These are phyloP conservation scores for Linum lewisii DNA, from an alignment of 345 rosid species.

Conservation along the genomic window DNA sequence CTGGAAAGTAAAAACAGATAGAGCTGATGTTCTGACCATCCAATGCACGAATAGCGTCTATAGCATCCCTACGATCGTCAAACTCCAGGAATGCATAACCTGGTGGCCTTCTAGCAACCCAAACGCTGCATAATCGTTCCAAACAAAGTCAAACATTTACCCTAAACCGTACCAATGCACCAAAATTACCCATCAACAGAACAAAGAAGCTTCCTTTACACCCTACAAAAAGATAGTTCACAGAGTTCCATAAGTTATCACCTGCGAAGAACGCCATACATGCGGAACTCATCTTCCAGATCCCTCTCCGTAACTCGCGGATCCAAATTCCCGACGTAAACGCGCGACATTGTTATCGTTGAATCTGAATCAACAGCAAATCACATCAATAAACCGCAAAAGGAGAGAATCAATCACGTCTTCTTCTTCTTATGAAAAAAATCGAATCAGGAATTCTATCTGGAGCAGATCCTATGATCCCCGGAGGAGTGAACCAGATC, in stretches of 20 bases:
- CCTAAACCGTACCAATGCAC: no score
- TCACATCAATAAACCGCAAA: no score
- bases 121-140: constrained; percentile 44
- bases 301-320: background rate
- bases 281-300: constrained; percentile 4
- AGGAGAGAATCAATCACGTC: no score
- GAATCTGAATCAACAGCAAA: constrained; percentile 15
- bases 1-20: background rate
- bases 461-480: no score
- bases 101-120: constrained; percentile 93
- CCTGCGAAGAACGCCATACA: background rate
- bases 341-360: constrained; percentile 2
- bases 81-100: constrained; percentile 87
- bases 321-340: constrained; percentile 4
- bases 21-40: constrained; percentile 36
- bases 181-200: no score
- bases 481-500: no score
- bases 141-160: no score
- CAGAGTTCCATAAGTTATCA: background rate
- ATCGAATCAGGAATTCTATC: no score
- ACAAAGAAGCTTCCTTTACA: no score
- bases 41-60: constrained; percentile 61
- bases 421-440: no score
- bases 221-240: no score
- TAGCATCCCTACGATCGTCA: constrained; percentile 71